Evolutionary conservation across 139 green algal genomes (phyloP).

Genomic region (Volvox reticuliferus): DNA sequence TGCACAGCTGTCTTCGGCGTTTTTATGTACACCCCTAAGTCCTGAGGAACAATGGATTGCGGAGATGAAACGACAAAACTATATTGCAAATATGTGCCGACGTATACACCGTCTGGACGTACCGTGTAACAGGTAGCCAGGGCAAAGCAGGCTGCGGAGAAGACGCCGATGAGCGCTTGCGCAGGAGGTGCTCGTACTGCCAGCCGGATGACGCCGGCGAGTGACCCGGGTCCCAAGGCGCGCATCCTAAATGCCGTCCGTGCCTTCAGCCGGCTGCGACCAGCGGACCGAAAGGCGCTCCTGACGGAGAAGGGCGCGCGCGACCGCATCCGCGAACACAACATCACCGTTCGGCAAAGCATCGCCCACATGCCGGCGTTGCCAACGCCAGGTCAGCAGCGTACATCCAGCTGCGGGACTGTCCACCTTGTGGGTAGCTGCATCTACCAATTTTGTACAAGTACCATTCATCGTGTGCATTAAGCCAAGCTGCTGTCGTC

Average conservation of each 20-base stretch:
- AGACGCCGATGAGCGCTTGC: neutral
- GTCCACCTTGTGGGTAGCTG: no score
- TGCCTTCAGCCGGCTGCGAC: conserved; percentile 21
- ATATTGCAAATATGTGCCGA: no score
- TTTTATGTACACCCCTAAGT: no score
- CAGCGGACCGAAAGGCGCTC: conserved; percentile 36
- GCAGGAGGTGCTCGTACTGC: neutral
- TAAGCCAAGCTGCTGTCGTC: no score
- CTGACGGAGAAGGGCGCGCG: conserved; percentile 60
- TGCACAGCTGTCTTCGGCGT: no score
- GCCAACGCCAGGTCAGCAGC: neutral
- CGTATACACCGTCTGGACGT: no score
- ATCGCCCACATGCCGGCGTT: conserved; percentile 37
- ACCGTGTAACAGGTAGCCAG: conserved; percentile 5
- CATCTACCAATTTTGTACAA: no score
- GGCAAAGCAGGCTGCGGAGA: neutral
- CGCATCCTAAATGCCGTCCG: conserved; percentile 7
- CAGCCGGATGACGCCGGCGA: neutral
- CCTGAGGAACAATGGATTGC: no score
- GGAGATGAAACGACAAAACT: no score
- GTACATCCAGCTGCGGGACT: no score
- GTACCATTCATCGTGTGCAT: no score
- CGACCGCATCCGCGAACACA: conserved; percentile 46
- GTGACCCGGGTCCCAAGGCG: conserved; percentile 33
- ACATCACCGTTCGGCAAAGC: conserved; percentile 67